Conservation (phyloP, 371 early-diverging fungal genomes). For the Mortierella sp. region DNA sequence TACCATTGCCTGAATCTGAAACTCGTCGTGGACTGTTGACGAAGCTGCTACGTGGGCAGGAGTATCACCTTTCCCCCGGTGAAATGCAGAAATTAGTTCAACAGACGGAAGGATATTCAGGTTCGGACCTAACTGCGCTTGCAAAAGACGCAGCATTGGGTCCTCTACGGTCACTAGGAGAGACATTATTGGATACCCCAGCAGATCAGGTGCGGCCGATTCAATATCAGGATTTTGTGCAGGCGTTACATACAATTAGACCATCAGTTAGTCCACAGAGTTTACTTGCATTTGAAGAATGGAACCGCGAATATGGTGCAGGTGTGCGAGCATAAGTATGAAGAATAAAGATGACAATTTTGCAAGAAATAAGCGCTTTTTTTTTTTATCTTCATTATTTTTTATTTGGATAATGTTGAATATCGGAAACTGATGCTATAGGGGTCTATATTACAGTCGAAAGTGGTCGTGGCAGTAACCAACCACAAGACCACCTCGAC, state of each 20-base stretch:
- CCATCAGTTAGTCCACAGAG: slow-evolving; percentile 74
- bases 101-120: slow-evolving; percentile 80
- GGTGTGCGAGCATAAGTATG: slow-evolving; percentile 25
- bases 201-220: slow-evolving; percentile 75
- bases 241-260: slow-evolving; percentile 71
- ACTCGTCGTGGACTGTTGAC: slow-evolving; percentile 69
- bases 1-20: slow-evolving; percentile 78
- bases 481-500: slow-evolving; percentile 37
- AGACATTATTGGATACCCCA: slow-evolving; percentile 62
- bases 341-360: neutral
- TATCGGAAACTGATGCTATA: slow-evolving; percentile 53
- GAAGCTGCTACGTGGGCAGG: slow-evolving; percentile 68
- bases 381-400: slow-evolving; percentile 45
- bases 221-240: slow-evolving; percentile 70
- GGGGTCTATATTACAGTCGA: slow-evolving; percentile 51
- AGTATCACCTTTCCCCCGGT: slow-evolving; percentile 56
- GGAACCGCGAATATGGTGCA: slow-evolving; percentile 73
- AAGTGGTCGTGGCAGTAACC: slow-evolving; percentile 50
- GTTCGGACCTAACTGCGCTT: slow-evolving; percentile 80
- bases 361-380: too few species aligned
- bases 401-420: slow-evolving; percentile 55
- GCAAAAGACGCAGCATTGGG: slow-evolving; percentile 80
- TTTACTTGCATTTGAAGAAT: slow-evolving; percentile 68
- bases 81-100: slow-evolving; percentile 66
- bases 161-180: slow-evolving; percentile 75